phyloP scores from a whole-genome alignment of 148 eudicot species.

The Cornus controversa region DNA sequence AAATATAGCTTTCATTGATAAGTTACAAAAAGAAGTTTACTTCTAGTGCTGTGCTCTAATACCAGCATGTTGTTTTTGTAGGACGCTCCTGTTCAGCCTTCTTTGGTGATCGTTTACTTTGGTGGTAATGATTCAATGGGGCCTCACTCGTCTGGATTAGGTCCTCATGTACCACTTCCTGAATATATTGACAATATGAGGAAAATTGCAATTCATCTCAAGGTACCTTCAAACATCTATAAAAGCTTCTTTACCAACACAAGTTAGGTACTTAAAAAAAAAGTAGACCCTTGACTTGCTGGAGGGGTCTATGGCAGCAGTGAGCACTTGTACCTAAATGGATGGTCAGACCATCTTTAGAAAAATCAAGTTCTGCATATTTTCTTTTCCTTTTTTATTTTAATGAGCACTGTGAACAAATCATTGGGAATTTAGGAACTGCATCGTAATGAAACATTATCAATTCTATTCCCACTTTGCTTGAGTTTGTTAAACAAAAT shows the following conservation, averaged over 20 bases:
- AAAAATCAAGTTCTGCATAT: neutral
- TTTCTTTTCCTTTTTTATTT: too few relatives aligned
- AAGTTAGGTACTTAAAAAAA: neutral
- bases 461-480: neutral
- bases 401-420: too few relatives aligned
- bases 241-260: neutral
- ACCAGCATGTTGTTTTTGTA: conserved; percentile 22
- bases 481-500: neutral
- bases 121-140: conserved; percentile 99
- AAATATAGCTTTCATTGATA: neutral
- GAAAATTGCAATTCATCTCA: conserved; percentile 75
- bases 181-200: conserved; percentile 90
- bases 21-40: neutral
- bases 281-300: neutral
- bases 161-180: conserved; percentile 94
- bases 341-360: neutral
- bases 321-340: neutral
- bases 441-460: neutral
- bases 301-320: neutral
- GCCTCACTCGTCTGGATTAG: conserved; percentile 76
- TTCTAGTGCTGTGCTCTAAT: conserved; percentile 9
- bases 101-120: conserved; percentile 77
- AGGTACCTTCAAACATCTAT: conserved; percentile 46
- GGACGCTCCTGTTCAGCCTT: conserved; percentile 74
- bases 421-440: too few relatives aligned